A percentile compares a stretch with the other conserved stretches of the same genome.
phyloP scores from a whole-genome alignment of 1,284 basidiomycete genomes.

The Vanrija sp. region DNA sequence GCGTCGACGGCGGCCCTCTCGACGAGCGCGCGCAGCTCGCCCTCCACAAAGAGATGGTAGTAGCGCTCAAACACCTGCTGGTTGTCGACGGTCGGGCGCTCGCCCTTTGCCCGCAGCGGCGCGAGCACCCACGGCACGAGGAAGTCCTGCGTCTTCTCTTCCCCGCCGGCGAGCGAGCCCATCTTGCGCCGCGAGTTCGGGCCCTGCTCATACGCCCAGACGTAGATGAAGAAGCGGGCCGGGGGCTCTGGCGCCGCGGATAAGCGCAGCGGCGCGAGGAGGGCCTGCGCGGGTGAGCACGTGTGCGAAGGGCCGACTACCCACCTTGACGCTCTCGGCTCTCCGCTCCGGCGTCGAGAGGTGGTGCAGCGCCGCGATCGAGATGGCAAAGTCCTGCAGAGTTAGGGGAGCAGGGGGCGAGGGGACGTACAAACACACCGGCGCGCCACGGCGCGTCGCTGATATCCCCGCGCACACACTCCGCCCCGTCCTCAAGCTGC shows the following conservation, averaged over 20 bases:
- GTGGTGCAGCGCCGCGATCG: slow-evolving; percentile 93
- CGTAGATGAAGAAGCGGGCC: slow-evolving; percentile 84
- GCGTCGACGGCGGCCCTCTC: slow-evolving; percentile 60
- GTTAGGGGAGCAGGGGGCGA: neutral
- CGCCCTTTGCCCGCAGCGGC: neutral
- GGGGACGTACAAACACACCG: slow-evolving; percentile 67
- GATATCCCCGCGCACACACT: slow-evolving; percentile 60
- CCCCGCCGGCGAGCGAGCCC: slow-evolving; percentile 51
- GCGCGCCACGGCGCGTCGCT: slow-evolving; percentile 61
- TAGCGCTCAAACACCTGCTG: slow-evolving; percentile 69
- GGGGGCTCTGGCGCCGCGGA: slow-evolving; percentile 41
- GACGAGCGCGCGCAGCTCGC: slow-evolving; percentile 66
- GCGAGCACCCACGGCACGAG: slow-evolving; percentile 65
- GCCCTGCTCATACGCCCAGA: slow-evolving; percentile 98
- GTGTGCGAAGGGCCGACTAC: slow-evolving; percentile 7
- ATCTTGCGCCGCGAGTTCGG: slow-evolving; percentile 64
- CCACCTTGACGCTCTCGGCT: slow-evolving; percentile 65
- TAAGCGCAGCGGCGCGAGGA: slow-evolving; percentile 63
- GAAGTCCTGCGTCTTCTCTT: slow-evolving; percentile 52
- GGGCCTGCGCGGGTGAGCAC: slow-evolving; percentile 52
- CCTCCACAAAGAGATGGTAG: slow-evolving; percentile 85
- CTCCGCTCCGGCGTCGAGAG: slow-evolving; percentile 72
- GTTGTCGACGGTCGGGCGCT: slow-evolving; percentile 1
- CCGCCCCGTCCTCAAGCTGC: slow-evolving; percentile 41
- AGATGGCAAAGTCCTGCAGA: slow-evolving; percentile 82